Evolutionary conservation across 208 protist genomes (phyloP).

Genomic region (Leishmania major): DNA sequence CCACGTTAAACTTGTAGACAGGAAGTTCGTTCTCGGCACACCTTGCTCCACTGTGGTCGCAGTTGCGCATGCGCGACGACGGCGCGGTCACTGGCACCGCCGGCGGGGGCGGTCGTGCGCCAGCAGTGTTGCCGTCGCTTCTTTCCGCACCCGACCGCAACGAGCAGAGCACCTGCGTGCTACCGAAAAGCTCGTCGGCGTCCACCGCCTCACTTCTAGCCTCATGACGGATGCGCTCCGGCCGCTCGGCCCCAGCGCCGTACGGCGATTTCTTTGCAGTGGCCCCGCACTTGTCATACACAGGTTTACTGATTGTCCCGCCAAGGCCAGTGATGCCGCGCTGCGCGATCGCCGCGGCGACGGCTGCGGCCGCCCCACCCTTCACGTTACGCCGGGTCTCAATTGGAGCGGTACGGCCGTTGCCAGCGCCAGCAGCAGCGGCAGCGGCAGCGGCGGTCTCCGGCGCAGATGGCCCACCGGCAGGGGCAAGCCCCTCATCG

Average conservation of each 20-base stretch:
- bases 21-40: constrained; percentile 12
- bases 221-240: neutral
- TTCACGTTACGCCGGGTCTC: neutral
- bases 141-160: neutral
- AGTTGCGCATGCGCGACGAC: constrained; percentile 11
- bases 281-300: neutral
- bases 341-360: constrained; percentile 1
- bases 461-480: neutral
- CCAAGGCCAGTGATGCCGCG: neutral
- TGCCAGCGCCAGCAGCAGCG: neutral
- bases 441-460: neutral
- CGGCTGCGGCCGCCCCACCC: neutral
- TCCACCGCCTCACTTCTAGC: neutral
- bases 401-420: neutral
- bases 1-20: constrained; percentile 73
- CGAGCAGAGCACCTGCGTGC: constrained; percentile 27
- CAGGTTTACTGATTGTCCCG: neutral
- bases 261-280: neutral
- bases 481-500: neutral
- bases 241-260: neutral
- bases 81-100: neutral
- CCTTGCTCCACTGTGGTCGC: neutral
- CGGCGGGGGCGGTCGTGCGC: constrained; percentile 3
- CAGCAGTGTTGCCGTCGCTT: neutral
- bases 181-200: constrained; percentile 11